Base-by-base conservation (phyloP, 805 yeast genomes). In the Starmerella etchellsii region DNA sequence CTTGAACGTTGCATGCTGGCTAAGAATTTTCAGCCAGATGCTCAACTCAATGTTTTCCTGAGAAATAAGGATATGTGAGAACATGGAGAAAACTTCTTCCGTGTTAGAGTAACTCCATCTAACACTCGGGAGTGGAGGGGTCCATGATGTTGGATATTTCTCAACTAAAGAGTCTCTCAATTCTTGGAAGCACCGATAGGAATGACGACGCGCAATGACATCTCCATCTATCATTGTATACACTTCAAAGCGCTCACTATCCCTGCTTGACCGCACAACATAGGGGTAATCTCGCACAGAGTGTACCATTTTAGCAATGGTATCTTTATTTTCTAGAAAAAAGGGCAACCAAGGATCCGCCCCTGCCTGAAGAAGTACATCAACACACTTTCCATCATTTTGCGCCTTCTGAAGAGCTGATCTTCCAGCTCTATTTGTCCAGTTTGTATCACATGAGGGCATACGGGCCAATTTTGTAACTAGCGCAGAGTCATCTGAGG, bases 391-490 rank as follows among this genome's bases (percentile, higher is more conserved):
- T 14, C 10, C 7, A 16, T 21, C 10, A 10, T n/a, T 26, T 9
- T 15, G 23, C 11, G 37, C 33, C 8, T 3, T 16, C 28, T 16
- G 37, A 4, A 34, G 15, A 5, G 97, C 93, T 0, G 88, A 74
- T 44, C 77, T 61, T 1, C 67, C 70, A 45, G 70, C 70, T 11
- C 54, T 51, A 54, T 83, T 87, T 16, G 70, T 57, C 42, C 68
- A 70, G 56, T 88, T 83, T 11, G 83, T 56, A 49, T 76, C 68
- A 13, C 69, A 47, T 5, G 67, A 58, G 31, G 65, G 65, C 6
- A 42, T 22, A n/a, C 16, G 22, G 4, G 42, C 32, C 19, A 53
- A 25, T 14, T 32, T 19, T 2, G 5, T 8, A 3, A 39, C 20
- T 1, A 42, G 31, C 16, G 35, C 37, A n/a, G 37, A 25, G 3